Conservation (phyloP, 495 filamentous ascomycete species). For the Annulohypoxylon maeteangense region DNA sequence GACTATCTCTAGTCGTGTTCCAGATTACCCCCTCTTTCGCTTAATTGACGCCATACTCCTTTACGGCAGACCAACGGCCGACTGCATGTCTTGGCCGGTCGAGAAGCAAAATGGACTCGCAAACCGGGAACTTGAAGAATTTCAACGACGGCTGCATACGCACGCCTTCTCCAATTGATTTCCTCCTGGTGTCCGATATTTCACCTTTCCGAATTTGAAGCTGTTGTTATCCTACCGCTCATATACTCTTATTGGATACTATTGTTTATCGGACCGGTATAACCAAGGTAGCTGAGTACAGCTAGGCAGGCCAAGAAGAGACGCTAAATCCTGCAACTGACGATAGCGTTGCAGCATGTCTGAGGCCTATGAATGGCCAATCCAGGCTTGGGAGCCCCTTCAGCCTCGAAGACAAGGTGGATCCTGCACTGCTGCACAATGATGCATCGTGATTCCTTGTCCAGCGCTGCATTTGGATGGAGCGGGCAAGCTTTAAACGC, state of each 20-base stretch:
- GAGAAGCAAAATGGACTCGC: conserved; percentile 1
- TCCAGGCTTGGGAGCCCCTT: conserved; percentile 15
- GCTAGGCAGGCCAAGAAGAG: conserved; percentile 2
- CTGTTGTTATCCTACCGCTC: conserved; percentile 35
- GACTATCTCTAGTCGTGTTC: conserved; percentile 20
- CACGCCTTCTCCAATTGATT: conserved; percentile 25
- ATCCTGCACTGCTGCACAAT: conserved; percentile 14
- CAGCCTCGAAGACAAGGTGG: conserved; percentile 39
- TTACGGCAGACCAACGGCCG: conserved; percentile 26
- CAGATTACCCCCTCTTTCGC: conserved; percentile 10
- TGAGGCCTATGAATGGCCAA: conserved; percentile 26
- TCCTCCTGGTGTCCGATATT: conserved; percentile 8
- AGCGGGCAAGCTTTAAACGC: conserved; percentile 21
- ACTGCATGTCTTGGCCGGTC: conserved; percentile 20
- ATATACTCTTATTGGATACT: conserved; percentile 21
- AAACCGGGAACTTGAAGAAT: conserved; percentile 20
- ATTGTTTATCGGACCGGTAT: conserved; percentile 25
- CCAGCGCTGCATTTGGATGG: conserved; percentile 15
- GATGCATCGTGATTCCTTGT: conserved; percentile 22
- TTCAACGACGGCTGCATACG: conserved; percentile 25
- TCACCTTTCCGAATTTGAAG: conserved; percentile 12
- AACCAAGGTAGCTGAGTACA: conserved; percentile 8
- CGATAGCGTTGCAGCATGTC: conserved; percentile 35
- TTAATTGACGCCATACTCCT: background rate
- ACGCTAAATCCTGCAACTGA: conserved; percentile 40